These are phyloP conservation scores for Drechslerella dactyloides DNA, from an alignment of 2,329 filamentous ascomycete species.

Conservation along the genomic window DNA sequence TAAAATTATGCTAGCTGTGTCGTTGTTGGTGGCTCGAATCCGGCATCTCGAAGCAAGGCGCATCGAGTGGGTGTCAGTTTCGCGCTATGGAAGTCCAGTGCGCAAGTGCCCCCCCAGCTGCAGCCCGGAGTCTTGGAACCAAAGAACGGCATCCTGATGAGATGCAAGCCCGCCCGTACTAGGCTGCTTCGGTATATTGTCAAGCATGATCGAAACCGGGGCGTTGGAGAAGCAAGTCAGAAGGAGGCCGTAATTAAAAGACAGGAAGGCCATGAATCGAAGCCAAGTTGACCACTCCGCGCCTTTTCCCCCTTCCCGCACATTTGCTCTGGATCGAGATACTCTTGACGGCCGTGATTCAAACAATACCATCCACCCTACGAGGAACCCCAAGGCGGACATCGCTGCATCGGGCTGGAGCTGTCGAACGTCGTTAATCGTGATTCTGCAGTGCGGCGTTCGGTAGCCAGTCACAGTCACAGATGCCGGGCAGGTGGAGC, in stretches of 20 bases:
- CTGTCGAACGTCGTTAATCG: no score
- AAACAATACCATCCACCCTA: neutral
- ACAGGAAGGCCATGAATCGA: conserved; percentile 34
- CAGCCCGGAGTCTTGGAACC: conserved; percentile 44
- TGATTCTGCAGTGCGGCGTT: neutral
- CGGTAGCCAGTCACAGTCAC: conserved; percentile 37
- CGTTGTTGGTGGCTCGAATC: conserved; percentile 20
- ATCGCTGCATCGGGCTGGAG: no score
- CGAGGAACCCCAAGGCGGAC: no score
- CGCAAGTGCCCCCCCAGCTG: conserved; percentile 7
- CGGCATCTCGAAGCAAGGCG: conserved; percentile 41
- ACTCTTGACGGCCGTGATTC: no score
- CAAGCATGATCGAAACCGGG: conserved; percentile 40
- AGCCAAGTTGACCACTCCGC: conserved; percentile 41
- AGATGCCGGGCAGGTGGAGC: no score
- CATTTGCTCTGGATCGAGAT: no score
- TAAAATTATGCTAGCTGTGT: neutral
- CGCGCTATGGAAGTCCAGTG: neutral
- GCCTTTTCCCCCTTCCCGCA: neutral
- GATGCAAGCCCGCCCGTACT: conserved; percentile 31
- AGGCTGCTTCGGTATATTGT: conserved; percentile 42
- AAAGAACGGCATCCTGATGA: conserved; percentile 10
- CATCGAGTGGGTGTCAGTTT: conserved; percentile 32
- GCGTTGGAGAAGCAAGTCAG: conserved; percentile 23
- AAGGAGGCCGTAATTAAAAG: conserved; percentile 29